Percentiles rank a stretch among this genome's conserved stretches.
phyloP scores from a whole-genome alignment of 768 basidiomycete species.

The Leccinum olivaceopallidum region DNA sequence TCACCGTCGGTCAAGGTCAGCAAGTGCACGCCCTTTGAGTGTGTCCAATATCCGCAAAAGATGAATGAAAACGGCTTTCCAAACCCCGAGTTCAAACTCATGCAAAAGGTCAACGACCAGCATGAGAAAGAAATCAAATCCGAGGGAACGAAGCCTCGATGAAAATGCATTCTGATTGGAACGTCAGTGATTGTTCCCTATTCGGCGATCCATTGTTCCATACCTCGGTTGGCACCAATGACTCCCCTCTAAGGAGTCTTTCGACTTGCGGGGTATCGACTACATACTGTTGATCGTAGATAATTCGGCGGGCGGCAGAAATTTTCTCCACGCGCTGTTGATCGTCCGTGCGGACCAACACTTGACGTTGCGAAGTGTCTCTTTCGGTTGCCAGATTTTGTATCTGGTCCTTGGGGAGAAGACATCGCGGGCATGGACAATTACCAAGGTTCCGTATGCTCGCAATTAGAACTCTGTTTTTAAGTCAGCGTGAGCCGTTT shows the following conservation, averaged over 20 bases:
- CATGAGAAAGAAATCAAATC: too few relatives aligned
- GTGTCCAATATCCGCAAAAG: background rate
- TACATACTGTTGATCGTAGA: background rate
- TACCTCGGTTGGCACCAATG: background rate
- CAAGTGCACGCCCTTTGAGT: background rate
- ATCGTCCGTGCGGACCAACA: background rate
- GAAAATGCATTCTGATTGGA: background rate
- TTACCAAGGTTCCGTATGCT: background rate
- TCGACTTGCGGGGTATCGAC: background rate
- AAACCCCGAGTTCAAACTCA: too few relatives aligned
- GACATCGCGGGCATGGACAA: background rate
- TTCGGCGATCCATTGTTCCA: too few relatives aligned
- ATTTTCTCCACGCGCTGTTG: background rate
- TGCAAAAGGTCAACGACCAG: too few relatives aligned
- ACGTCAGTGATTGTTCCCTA: too few relatives aligned
- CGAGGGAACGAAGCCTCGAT: background rate
- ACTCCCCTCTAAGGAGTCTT: background rate
- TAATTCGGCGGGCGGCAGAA: background rate
- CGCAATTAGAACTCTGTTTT: background rate
- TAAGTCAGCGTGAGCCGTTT: background rate
- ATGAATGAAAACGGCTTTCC: too few relatives aligned
- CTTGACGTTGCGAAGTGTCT: background rate
- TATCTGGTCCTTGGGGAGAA: background rate
- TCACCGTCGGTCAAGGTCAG: background rate
- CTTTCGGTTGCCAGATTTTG: background rate